Evolutionary conservation across 768 basidiomycete species (phyloP).

Genomic region (Mycena epipterygia): DNA sequence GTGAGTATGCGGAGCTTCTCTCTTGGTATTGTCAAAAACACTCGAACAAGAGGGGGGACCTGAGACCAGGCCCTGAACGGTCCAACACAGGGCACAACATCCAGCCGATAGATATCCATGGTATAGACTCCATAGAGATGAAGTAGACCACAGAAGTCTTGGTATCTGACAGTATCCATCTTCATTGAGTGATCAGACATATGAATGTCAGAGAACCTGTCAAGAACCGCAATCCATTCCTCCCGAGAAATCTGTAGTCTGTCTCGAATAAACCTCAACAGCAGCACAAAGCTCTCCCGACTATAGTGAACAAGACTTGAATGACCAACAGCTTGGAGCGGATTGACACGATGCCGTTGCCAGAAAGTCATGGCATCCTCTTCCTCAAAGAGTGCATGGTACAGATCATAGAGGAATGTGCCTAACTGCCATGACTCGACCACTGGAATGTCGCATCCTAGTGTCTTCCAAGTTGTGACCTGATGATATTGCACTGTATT

Average conservation of each 20-base stretch:
- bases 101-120: constrained; percentile 32
- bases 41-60: constrained; percentile 27
- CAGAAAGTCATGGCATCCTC: constrained; percentile 46
- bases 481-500: constrained; percentile 13
- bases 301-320: constrained; percentile 50
- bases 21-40: constrained; percentile 30
- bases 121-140: constrained; percentile 49
- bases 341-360: constrained; percentile 18
- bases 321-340: constrained; percentile 10
- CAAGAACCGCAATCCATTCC: constrained; percentile 52
- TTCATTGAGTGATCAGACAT: constrained; percentile 36
- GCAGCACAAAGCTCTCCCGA: constrained; percentile 52
- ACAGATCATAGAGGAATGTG: constrained; percentile 53
- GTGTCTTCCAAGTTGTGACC: constrained; percentile 29
- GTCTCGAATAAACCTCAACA: constrained; percentile 47
- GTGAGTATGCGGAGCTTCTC: constrained; percentile 18
- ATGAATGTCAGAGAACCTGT: constrained; percentile 37
- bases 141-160: constrained; percentile 55
- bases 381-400: constrained; percentile 51
- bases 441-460: constrained; percentile 2
- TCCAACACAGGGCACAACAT: constrained; percentile 32
- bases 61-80: constrained; percentile 22
- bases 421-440: constrained; percentile 47
- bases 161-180: constrained; percentile 49
- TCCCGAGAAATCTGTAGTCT: constrained; percentile 36